Percentiles rank a stretch among this genome's conserved stretches.
Conservation (phyloP, 2,329 filamentous ascomycete species). For the Hypoxylon sp. region DNA sequence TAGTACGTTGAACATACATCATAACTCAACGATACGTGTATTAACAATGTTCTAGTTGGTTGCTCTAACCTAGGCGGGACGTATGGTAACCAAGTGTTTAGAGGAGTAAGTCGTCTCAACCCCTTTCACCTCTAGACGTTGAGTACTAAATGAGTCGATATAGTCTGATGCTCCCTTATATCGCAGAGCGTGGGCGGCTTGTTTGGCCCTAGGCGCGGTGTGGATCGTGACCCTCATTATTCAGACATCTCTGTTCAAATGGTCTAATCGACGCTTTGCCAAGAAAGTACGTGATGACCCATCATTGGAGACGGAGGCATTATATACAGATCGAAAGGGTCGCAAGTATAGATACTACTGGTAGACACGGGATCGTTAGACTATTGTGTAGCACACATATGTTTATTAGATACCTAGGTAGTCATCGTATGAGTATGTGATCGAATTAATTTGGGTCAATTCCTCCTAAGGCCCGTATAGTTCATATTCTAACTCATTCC, state of each 20-base stretch:
- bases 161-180: conserved; percentile 45
- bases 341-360: conserved; percentile 36
- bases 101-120: conserved; percentile 38
- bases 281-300: conserved; percentile 27
- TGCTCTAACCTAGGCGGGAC: conserved; percentile 47
- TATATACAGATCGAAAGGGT: conserved; percentile 38
- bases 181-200: conserved; percentile 45
- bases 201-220: conserved; percentile 43
- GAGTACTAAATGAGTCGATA: background rate
- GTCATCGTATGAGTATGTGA: background rate
- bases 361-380: conserved; percentile 11
- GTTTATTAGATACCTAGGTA: background rate
- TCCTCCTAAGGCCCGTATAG: background rate
- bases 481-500: background rate
- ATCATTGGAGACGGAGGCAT: conserved; percentile 24
- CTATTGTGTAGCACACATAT: background rate
- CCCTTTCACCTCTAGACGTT: too few species aligned
- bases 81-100: conserved; percentile 47
- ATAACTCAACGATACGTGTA: background rate
- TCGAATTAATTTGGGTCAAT: background rate
- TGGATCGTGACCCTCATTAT: conserved; percentile 42
- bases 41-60: conserved; percentile 38
- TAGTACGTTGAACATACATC: conserved; percentile 28
- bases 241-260: conserved; percentile 41
- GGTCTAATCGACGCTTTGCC: conserved; percentile 37